These are phyloP conservation scores for Chrysosporium keratinophilum DNA, from an alignment of 2,329 filamentous ascomycete species.

Conservation along the genomic window DNA sequence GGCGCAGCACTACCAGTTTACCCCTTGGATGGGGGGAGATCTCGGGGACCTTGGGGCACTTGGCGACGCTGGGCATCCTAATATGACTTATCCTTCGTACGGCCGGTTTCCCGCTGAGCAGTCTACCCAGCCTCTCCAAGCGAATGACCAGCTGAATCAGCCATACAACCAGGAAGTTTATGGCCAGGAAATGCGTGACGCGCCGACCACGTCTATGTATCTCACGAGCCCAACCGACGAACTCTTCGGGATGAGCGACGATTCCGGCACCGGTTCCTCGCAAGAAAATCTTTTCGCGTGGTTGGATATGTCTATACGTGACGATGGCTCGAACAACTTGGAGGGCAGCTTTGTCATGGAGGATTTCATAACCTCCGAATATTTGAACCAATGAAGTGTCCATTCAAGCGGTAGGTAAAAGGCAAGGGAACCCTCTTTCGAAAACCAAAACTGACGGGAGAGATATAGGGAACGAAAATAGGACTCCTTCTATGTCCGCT, in stretches of 20 bases:
- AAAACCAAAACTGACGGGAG: neutral
- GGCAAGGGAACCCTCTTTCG: neutral
- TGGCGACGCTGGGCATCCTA: neutral
- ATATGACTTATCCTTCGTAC: neutral
- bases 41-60: neutral
- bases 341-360: neutral
- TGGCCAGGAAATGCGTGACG: neutral
- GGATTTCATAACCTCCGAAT: constrained; percentile 3
- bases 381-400: neutral
- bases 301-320: neutral
- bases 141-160: neutral
- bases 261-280: neutral
- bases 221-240: neutral
- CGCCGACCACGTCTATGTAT: neutral
- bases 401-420: neutral
- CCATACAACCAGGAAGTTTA: neutral
- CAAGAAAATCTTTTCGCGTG: neutral
- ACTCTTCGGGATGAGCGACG: neutral
- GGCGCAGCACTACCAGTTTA: neutral
- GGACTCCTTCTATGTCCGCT: neutral
- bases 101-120: neutral
- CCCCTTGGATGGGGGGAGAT: neutral
- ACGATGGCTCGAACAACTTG: neutral
- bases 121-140: neutral
- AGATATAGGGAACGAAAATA: neutral